A percentile compares a stretch with the other conserved stretches of the same genome.
Evolutionary conservation across 139 green algal species (phyloP).

Genomic region (Chlorella sp.): DNA sequence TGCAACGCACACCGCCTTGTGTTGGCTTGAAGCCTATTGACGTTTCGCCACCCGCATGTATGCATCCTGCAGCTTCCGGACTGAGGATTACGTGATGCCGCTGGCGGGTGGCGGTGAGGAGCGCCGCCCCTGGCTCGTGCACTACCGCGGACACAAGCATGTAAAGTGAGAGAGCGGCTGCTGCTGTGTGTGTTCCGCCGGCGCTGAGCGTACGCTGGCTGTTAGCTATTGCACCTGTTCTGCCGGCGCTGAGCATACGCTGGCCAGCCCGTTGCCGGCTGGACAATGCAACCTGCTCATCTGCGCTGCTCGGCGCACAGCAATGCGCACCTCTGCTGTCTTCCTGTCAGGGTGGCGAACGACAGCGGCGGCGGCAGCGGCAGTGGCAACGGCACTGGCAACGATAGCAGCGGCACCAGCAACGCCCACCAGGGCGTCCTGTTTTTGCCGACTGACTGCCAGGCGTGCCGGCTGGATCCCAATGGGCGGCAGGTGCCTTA

Average conservation of each 20-base stretch:
- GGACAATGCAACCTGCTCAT: too few relatives aligned
- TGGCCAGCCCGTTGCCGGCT: too few relatives aligned
- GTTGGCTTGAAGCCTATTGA: too few relatives aligned
- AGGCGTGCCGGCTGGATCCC: background rate
- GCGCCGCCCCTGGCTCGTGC: background rate
- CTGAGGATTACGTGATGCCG: background rate
- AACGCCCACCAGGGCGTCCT: background rate
- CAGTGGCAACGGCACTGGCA: background rate
- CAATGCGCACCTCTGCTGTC: too few relatives aligned
- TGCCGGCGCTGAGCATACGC: too few relatives aligned
- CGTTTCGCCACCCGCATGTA: too few relatives aligned
- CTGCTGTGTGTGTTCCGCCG: background rate
- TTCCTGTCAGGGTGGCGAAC: background rate
- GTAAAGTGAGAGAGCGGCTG: background rate
- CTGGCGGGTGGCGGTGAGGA: background rate
- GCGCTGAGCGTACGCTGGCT: too few relatives aligned
- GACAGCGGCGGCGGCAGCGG: background rate
- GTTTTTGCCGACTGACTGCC: background rate
- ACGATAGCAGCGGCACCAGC: background rate
- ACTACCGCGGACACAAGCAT: background rate
- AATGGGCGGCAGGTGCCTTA: background rate
- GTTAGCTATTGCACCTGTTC: too few relatives aligned
- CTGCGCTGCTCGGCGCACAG: too few relatives aligned
- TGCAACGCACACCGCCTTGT: background rate
- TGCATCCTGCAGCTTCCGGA: conserved; percentile 4